Conservation (phyloP, 805 yeast species). For the Sungouiozyma ichnusensis region DNA sequence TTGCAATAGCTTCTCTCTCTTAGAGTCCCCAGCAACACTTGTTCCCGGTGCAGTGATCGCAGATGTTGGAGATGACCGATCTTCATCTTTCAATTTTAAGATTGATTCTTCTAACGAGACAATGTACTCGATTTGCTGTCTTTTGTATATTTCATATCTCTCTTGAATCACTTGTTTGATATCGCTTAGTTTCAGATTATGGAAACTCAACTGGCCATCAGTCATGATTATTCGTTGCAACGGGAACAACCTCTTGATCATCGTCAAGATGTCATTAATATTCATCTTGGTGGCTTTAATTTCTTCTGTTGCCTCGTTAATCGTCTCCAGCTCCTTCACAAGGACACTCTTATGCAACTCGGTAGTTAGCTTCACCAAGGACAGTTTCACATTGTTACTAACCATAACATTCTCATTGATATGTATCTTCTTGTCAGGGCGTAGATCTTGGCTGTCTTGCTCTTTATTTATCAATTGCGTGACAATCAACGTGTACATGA, state of each 20-base stretch:
- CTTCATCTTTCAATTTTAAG: slow-evolving; percentile 1
- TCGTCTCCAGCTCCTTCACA: slow-evolving; percentile 9
- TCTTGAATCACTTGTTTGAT: slow-evolving; percentile 12
- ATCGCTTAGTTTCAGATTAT: slow-evolving; percentile 18
- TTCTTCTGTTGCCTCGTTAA: slow-evolving; percentile 14
- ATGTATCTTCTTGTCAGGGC: not conserved
- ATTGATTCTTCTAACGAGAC: slow-evolving; percentile 15
- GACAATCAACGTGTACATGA: slow-evolving; percentile 19
- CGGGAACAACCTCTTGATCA: slow-evolving; percentile 23
- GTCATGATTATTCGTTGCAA: slow-evolving; percentile 21
- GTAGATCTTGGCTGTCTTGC: slow-evolving; percentile 2
- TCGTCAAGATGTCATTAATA: slow-evolving; percentile 23
- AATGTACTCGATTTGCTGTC: slow-evolving; percentile 9
- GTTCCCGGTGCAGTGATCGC: slow-evolving; percentile 4
- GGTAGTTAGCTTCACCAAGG: slow-evolving; percentile 25
- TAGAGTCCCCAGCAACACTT: slow-evolving; percentile 15
- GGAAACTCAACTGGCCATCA: slow-evolving; percentile 28
- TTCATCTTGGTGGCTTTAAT: slow-evolving; percentile 13
- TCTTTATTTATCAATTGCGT: slow-evolving; percentile 5
- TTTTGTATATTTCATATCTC: slow-evolving; percentile 12
- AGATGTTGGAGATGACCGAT: slow-evolving; percentile 2
- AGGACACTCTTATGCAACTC: slow-evolving; percentile 25
- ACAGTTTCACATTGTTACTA: slow-evolving; percentile 18
- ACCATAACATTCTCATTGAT: slow-evolving; percentile 2
- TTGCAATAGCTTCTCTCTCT: slow-evolving; percentile 22